Conservation (phyloP, 352 stramenopile species). For the Globisporangium canariense region DNA sequence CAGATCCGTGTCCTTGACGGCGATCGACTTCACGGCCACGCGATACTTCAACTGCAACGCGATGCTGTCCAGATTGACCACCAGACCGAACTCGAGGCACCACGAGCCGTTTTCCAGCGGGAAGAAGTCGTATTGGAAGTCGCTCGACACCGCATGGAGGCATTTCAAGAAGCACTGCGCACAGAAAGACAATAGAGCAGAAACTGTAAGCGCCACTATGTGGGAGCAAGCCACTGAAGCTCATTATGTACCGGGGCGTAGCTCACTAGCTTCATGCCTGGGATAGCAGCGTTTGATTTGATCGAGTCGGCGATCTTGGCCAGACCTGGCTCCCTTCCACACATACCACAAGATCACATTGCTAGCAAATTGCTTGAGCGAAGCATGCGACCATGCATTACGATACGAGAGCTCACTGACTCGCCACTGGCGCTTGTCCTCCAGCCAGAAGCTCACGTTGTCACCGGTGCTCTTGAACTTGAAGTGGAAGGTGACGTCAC, state of each 20-base stretch:
- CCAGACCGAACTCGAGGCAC: background rate
- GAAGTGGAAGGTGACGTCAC: background rate
- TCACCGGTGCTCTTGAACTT: background rate
- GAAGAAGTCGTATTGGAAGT: background rate
- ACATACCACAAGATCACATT: too few relatives aligned
- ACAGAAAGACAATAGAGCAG: background rate
- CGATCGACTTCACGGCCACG: background rate
- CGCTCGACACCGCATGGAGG: background rate
- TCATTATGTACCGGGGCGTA: background rate
- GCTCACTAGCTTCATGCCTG: background rate
- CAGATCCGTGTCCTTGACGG: background rate
- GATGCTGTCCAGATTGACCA: background rate
- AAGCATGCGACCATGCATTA: too few relatives aligned
- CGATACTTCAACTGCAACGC: background rate
- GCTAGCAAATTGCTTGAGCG: too few relatives aligned
- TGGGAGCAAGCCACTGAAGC: too few relatives aligned
- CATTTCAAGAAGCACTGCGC: background rate
- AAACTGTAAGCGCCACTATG: too few relatives aligned
- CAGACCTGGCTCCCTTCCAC: background rate
- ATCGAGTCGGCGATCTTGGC: background rate
- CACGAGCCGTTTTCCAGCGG: background rate
- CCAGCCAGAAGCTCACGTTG: background rate
- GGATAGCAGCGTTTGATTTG: background rate
- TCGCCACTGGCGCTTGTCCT: background rate
- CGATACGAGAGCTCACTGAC: background rate